Base-by-base conservation (phyloP, 108 stramenopile species). In the Cyclotella distinguenda region DNA sequence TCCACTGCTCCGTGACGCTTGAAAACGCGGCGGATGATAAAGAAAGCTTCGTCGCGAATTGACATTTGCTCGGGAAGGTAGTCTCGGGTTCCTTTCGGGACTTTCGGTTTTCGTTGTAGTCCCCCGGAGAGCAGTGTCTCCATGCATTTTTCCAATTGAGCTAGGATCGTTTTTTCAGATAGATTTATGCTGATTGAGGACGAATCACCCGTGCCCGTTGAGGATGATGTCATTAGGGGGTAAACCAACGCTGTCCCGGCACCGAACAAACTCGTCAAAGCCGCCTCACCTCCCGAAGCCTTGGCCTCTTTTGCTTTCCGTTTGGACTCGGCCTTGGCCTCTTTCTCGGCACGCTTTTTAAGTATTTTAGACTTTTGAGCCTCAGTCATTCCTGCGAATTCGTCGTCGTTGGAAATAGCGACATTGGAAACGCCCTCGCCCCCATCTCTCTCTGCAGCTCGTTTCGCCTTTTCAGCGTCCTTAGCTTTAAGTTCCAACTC, bases 1-100 rank as follows among this genome's bases (percentile, higher is more conserved):
- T 93, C 90, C 23, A 94, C 93, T 11, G 92, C 95, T 9, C 95
- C 95, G 67, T 96, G 95, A 43, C 87, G 85, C 66, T 93, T 86
- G 66, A 96, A 96, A 5, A 96, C 95, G 23, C 72, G 72, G 15
- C 91, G 88, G 54, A 96, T 96, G 48, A 81, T 80, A 27, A 60
- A 27, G 54, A 96, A 96, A 0, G 88, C 93, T 43, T 86, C 52
- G 68, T 96, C 89, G 6, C 95, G 84, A 60, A 94, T 87, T 53
- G 81, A 64, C 95, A 96, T 96, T 61, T 96, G 89, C 38, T 86
- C 82, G 3, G 93, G 87, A 11, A 80, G 74, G 61, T 87, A 90
- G 66, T 93, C 90, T 18, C 85, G 74, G 31, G 85, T 87, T 21
- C 91, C 90, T 76, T 89, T 88, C 48, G 92, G 67, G n/a, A 91